Conservation (phyloP, 179 eudicot genomes). For the Camellia oleifera region DNA sequence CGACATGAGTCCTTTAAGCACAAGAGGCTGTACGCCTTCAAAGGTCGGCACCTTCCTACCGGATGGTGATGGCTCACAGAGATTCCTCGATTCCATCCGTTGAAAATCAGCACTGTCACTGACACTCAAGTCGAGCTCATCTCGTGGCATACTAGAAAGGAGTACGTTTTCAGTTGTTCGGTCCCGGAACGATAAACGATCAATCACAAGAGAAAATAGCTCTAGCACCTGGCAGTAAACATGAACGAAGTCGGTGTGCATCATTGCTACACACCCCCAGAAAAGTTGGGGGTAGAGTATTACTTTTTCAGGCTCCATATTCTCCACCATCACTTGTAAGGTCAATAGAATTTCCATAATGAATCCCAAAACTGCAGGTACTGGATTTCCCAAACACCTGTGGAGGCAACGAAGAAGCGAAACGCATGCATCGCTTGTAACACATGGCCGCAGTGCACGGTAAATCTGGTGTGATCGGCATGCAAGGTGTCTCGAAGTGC, state of each 20-base stretch:
- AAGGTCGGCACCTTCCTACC: slow-evolving; percentile 74
- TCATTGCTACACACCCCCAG: slow-evolving; percentile 99
- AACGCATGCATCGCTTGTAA: slow-evolving; percentile 91
- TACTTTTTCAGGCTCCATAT: slow-evolving; percentile 98
- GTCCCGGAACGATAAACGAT: slow-evolving; percentile 84
- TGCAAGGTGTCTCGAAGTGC: slow-evolving; percentile 96
- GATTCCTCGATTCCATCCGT: slow-evolving; percentile 60
- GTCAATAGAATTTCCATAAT: slow-evolving; percentile 90
- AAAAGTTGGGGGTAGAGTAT: slow-evolving; percentile 97
- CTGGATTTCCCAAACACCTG: slow-evolving; percentile 82
- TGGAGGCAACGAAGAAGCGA: slow-evolving; percentile 92
- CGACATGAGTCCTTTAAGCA: slow-evolving; percentile 93
- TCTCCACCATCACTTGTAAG: slow-evolving; percentile 98
- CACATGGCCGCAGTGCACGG: slow-evolving; percentile 87
- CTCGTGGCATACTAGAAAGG: slow-evolving; percentile 96
- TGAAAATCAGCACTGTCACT: slow-evolving; percentile 67
- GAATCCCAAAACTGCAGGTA: slow-evolving; percentile 87
- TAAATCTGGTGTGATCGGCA: slow-evolving; percentile 98
- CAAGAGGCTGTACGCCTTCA: slow-evolving; percentile 99
- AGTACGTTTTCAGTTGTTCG: slow-evolving; percentile 95
- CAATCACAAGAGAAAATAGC: slow-evolving; percentile 91
- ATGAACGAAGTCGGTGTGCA: slow-evolving; percentile 97
- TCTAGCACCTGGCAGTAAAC: slow-evolving; percentile 97
- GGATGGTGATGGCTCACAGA: slow-evolving; percentile 29
- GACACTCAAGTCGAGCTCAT: slow-evolving; percentile 65